Conservation (phyloP, 2,329 filamentous ascomycete genomes). For the Rhynchosporium graminicola region DNA sequence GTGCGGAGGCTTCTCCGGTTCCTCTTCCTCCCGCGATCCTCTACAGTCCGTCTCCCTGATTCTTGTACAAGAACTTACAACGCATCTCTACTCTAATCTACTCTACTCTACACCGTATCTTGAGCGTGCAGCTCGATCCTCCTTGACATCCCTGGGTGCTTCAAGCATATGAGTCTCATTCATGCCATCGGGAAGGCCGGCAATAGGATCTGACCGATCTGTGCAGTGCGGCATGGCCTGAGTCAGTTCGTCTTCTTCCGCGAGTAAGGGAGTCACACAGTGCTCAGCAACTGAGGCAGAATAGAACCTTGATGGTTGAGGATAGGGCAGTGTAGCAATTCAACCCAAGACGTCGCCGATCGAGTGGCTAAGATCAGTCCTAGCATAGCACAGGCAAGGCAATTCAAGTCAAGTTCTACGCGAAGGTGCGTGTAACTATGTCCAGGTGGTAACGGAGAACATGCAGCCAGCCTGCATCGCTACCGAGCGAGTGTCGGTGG, state of each 20-base stretch:
- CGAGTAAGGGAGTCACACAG: not conserved
- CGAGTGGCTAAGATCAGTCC: not conserved
- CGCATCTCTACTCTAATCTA: not conserved
- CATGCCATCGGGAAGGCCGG: constrained; percentile 8
- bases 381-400: not conserved
- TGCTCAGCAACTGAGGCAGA: not conserved
- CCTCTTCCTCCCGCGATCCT: not conserved
- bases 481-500: not conserved
- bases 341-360: not conserved
- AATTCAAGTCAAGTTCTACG: not conserved
- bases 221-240: not conserved
- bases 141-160: not conserved
- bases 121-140: not conserved
- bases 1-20: not conserved
- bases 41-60: not conserved
- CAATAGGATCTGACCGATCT: not conserved
- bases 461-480: not conserved
- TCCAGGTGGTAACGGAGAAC: too few relatives aligned
- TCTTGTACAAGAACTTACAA: not conserved
- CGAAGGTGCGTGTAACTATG: not conserved
- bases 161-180: constrained; percentile 1
- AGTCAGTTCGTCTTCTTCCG: not conserved
- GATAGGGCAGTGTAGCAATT: not conserved
- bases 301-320: not conserved
- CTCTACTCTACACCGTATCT: constrained; percentile 1